phyloP scores from a whole-genome alignment of 2,329 filamentous ascomycete species.

The Lachnellula arida region DNA sequence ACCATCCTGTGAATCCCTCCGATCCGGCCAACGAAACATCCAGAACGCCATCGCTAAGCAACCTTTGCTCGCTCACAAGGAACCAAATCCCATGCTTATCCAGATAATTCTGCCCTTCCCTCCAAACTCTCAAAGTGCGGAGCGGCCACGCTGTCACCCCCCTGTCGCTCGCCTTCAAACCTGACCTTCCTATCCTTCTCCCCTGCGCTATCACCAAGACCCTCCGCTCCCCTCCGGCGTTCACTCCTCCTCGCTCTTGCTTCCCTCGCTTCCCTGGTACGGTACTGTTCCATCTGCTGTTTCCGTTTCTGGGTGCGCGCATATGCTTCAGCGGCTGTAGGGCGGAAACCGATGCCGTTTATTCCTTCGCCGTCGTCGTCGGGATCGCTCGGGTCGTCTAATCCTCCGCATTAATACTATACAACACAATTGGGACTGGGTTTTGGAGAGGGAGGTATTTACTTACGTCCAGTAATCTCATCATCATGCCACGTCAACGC shows the following conservation, averaged over 20 bases:
- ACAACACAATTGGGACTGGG: too few species aligned
- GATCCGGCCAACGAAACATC: too few species aligned
- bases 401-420: too few species aligned
- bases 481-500: conserved; percentile 64
- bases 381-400: conserved; percentile 54
- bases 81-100: too few species aligned
- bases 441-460: too few species aligned
- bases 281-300: conserved; percentile 59
- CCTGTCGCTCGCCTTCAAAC: conserved; percentile 10
- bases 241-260: conserved; percentile 52
- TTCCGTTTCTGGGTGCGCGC: conserved; percentile 51
- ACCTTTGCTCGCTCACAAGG: too few species aligned
- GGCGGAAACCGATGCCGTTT: conserved; percentile 63
- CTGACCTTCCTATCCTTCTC: conserved; percentile 26
- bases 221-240: conserved; percentile 37
- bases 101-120: too few species aligned
- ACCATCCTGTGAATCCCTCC: too few species aligned
- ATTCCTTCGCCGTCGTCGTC: conserved; percentile 65
- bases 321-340: conserved; percentile 56
- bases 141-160: too few species aligned
- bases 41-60: too few species aligned
- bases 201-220: conserved; percentile 14
- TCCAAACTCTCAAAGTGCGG: too few species aligned
- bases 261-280: conserved; percentile 56
- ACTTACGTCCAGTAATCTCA: conserved; percentile 54